These are phyloP conservation scores for Umbelopsis ramanniana DNA, from an alignment of 192 early-diverging fungal genomes.

Conservation along the genomic window DNA sequence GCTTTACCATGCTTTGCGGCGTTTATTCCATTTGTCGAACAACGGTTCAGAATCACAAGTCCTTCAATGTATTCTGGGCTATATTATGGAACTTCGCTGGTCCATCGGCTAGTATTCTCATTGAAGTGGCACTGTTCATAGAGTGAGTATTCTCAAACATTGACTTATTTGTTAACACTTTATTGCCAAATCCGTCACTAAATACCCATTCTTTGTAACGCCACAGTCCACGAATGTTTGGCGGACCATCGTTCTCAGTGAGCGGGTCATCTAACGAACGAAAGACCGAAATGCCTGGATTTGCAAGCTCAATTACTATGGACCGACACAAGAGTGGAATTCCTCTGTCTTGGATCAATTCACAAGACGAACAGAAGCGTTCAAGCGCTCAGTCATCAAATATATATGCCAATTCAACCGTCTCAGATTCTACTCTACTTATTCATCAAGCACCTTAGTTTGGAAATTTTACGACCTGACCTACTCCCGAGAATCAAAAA, in stretches of 20 bases:
- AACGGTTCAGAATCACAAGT: neutral
- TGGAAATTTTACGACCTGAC: neutral
- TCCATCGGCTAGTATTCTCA: neutral
- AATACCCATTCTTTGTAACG: neutral
- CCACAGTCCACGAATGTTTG: constrained; percentile 4
- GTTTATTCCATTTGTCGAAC: constrained; percentile 20
- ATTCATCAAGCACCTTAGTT: constrained; percentile 11
- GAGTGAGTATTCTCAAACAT: neutral
- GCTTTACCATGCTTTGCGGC: constrained; percentile 20
- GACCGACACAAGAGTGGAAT: neutral
- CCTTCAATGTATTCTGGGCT: neutral
- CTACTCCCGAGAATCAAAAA: neutral
- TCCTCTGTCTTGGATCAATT: neutral
- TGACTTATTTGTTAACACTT: neutral
- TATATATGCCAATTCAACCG: constrained; percentile 1
- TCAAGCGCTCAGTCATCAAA: neutral
- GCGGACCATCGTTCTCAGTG: neutral
- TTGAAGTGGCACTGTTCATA: constrained; percentile 1
- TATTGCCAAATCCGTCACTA: too few relatives aligned
- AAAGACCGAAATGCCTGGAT: neutral
- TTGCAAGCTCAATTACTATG: neutral
- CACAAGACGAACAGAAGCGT: neutral
- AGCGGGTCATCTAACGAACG: neutral
- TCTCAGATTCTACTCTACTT: constrained; percentile 12
- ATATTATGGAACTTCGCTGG: constrained; percentile 18